A percentile compares a stretch with the other conserved stretches of the same genome.
Conservation (phyloP, 108 stramenopile genomes). For the Cyclotella distinguenda region DNA sequence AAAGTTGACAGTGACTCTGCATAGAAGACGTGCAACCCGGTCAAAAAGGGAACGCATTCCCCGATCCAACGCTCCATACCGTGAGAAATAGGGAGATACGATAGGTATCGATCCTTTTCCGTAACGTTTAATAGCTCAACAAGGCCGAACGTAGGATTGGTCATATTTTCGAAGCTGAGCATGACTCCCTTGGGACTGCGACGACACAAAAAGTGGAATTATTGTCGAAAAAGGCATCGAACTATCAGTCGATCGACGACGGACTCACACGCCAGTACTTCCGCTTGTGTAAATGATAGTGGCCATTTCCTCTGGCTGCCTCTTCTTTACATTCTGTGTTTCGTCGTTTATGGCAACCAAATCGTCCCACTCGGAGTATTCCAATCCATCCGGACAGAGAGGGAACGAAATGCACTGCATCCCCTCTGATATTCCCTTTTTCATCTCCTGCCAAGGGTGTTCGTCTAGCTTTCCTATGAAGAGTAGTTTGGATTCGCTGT, state of each 20-base stretch:
- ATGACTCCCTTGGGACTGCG: slow-evolving; percentile 80
- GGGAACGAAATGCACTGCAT: slow-evolving; percentile 65
- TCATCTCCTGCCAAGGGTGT: slow-evolving; percentile 74
- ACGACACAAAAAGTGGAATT: neutral
- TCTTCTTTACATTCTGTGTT: slow-evolving; percentile 50
- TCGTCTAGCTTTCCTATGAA: slow-evolving; percentile 81
- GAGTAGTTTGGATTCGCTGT: slow-evolving; percentile 71
- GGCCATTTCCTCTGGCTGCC: slow-evolving; percentile 71
- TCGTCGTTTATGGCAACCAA: slow-evolving; percentile 35
- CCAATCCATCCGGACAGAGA: slow-evolving; percentile 52
- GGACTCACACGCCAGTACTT: slow-evolving; percentile 71
- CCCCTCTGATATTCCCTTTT: slow-evolving; percentile 60
- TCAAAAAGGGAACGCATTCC: slow-evolving; percentile 60
- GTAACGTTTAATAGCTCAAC: slow-evolving; percentile 46
- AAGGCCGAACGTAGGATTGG: slow-evolving; percentile 56
- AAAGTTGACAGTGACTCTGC: slow-evolving; percentile 73
- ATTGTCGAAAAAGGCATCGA: neutral
- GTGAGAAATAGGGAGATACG: slow-evolving; percentile 75
- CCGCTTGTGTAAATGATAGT: slow-evolving; percentile 84
- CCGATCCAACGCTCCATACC: slow-evolving; percentile 86
- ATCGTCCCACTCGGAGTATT: slow-evolving; percentile 63
- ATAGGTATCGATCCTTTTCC: slow-evolving; percentile 69
- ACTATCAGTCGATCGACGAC: neutral
- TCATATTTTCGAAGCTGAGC: slow-evolving; percentile 65
- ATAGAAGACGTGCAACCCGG: slow-evolving; percentile 56